Conservation (phyloP, 805 yeast genomes). For the Alloascoidea hylecoeti region DNA sequence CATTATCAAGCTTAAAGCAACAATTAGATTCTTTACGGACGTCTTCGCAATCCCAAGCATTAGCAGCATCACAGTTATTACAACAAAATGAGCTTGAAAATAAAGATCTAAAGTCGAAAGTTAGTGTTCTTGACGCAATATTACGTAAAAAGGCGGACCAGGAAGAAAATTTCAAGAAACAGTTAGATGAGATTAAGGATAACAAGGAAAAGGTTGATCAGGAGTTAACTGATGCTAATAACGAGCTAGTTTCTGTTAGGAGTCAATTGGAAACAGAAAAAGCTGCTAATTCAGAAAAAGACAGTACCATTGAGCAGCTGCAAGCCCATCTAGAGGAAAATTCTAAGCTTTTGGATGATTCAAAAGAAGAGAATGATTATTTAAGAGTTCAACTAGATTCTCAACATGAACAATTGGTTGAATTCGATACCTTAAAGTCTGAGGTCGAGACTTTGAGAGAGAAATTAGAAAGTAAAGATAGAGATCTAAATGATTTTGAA, state of each 20-base stretch:
- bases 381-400: constrained; percentile 2
- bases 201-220: constrained; percentile 15
- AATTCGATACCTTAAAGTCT: background rate
- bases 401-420: constrained; percentile 2
- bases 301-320: constrained; percentile 3
- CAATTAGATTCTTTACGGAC: constrained; percentile 11
- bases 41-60: background rate
- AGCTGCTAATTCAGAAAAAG: background rate
- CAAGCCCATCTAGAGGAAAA: background rate
- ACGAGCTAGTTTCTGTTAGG: constrained; percentile 10
- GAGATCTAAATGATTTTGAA: constrained; percentile 3
- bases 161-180: constrained; percentile 6
- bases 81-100: constrained; percentile 3
- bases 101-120: constrained; percentile 1
- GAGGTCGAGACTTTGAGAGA: constrained; percentile 4
- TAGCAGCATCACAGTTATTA: constrained; percentile 5
- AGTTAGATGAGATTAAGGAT: constrained; percentile 4
- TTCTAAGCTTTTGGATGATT: background rate
- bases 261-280: constrained; percentile 3
- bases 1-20: no score
- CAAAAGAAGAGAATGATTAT: background rate
- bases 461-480: constrained; percentile 4
- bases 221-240: constrained; percentile 8
- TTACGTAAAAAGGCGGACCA: constrained; percentile 4
- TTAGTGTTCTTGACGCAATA: constrained; percentile 2